Evolutionary conservation across 2,329 filamentous ascomycete species (phyloP), one percentile per base, ranked within the genome.

Genomic region (Dryadomyces quercus-mongolicae): DNA sequence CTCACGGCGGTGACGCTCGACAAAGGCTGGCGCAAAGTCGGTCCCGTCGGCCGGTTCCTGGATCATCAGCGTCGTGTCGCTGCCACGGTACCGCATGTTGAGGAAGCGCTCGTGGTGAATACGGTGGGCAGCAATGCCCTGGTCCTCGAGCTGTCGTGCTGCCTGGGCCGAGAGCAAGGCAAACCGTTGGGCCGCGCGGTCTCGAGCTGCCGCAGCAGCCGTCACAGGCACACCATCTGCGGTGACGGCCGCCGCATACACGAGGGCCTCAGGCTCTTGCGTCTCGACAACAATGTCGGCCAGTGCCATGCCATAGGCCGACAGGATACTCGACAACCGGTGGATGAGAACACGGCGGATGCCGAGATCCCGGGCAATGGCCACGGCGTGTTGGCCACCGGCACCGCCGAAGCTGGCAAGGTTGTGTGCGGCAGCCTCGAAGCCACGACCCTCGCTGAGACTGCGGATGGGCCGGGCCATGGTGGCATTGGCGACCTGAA

Each of bases 321-420:
- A n/a, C n/a, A 95, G 74, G 0, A 95, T 86, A 0, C 88, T 93
- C 0, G 88, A 94, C 65, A 94, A 93, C 51, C 86, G 75, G 66
- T 95, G 90, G 1, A 95, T 77, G 10, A 95, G 74, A 31, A 95
- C 91, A 64, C 93, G 88, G 25, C 78, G 80, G 58, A 95, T 90
- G 0, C 89, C 89, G 1, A 96, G 73, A 2, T 86, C 87, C 62
- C 88, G 82, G 1, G 88, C 90, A 60, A 95, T 93, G 1, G 88
- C 88, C 18, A 92, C 86, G 1, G 90, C 90, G 62, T 95, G 90
- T 64, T 95, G 90, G 0, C 90, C 90, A 49, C 91, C 91, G 0
- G 91, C 91, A 54, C 91, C 91, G 42, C 91, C 91, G 68, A 96
- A 96, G 0, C 88, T 93, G 0, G 90, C 90, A 36, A 96, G 75